Conservation (phyloP, 2,329 filamentous ascomycete genomes). For the Blastomyces percursus region DNA sequence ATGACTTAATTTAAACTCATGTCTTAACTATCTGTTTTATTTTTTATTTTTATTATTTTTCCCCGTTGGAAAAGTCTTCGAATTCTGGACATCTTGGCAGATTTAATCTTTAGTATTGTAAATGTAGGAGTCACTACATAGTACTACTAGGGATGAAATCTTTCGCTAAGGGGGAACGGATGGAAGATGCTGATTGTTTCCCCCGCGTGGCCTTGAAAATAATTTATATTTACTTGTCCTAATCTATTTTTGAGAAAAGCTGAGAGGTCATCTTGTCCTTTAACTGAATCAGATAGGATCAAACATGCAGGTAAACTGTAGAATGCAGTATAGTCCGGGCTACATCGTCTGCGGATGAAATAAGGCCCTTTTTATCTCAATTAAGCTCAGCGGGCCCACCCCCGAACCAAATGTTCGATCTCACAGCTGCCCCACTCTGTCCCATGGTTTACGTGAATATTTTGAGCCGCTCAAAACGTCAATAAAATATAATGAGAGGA, state of each 20-base stretch:
- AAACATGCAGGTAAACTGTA: background rate
- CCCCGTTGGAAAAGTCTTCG: background rate
- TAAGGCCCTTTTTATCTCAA: background rate
- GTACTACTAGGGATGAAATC: background rate
- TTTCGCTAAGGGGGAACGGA: background rate
- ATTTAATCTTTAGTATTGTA: background rate
- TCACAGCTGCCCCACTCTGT: background rate
- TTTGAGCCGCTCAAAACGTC: background rate
- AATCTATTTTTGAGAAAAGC: too few species aligned
- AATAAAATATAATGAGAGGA: too few species aligned
- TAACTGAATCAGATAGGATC: background rate
- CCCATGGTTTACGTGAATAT: background rate
- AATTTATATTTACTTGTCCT: too few species aligned
- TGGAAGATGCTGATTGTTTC: background rate
- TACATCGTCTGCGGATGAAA: background rate
- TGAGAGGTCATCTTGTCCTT: background rate
- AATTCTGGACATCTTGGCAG: background rate
- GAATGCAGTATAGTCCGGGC: too few species aligned
- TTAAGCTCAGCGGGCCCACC: background rate
- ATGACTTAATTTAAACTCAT: background rate
- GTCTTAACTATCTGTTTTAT: background rate
- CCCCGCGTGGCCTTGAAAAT: background rate
- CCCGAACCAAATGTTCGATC: background rate
- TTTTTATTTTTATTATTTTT: background rate
- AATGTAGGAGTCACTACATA: background rate